A percentile compares a stretch with the other conserved stretches of the same genome.
Evolutionary conservation across 768 basidiomycete genomes (phyloP).

Genomic region (Gyrodon lividus): DNA sequence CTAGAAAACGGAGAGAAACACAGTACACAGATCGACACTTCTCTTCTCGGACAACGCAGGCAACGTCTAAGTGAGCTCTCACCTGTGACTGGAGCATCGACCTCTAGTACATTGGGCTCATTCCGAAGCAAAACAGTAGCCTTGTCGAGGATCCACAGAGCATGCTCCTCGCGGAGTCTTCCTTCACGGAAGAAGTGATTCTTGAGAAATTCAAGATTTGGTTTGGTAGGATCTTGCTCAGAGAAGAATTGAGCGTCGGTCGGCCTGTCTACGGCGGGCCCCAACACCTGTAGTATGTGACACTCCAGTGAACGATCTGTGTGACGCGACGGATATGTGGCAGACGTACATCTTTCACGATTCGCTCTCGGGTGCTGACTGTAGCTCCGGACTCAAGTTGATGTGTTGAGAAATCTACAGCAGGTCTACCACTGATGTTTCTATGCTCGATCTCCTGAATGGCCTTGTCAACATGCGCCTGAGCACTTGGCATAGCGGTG

Average conservation of each 20-base stretch:
- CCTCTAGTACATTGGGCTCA: constrained; percentile 66
- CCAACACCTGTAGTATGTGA: constrained; percentile 53
- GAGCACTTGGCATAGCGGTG: constrained; percentile 20
- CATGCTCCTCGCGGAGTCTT: constrained; percentile 62
- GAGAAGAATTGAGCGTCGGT: constrained; percentile 79
- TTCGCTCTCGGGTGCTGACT: constrained; percentile 27
- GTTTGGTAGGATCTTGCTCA: constrained; percentile 57
- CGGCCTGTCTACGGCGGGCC: constrained; percentile 60
- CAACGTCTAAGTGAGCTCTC: constrained; percentile 15
- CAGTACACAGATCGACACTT: constrained; percentile 19
- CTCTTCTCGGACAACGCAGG: not conserved
- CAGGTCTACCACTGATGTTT: constrained; percentile 19
- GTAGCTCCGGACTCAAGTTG: constrained; percentile 24
- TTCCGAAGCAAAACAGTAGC: constrained; percentile 52
- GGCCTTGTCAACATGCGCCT: constrained; percentile 28
- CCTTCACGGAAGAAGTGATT: constrained; percentile 78
- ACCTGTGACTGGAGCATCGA: constrained; percentile 76
- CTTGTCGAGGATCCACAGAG: constrained; percentile 63
- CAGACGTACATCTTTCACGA: constrained; percentile 24
- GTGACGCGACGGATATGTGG: not conserved
- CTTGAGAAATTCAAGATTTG: constrained; percentile 71
- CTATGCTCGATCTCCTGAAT: constrained; percentile 30
- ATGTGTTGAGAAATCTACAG: constrained; percentile 22
- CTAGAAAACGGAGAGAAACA: constrained; percentile 2
- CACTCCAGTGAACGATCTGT: not conserved